Percentiles rank a stretch among this genome's conserved stretches.
These are phyloP conservation scores for Ceratobasidium sp. DNA, from an alignment of 1,284 basidiomycete genomes.

Conservation along the genomic window DNA sequence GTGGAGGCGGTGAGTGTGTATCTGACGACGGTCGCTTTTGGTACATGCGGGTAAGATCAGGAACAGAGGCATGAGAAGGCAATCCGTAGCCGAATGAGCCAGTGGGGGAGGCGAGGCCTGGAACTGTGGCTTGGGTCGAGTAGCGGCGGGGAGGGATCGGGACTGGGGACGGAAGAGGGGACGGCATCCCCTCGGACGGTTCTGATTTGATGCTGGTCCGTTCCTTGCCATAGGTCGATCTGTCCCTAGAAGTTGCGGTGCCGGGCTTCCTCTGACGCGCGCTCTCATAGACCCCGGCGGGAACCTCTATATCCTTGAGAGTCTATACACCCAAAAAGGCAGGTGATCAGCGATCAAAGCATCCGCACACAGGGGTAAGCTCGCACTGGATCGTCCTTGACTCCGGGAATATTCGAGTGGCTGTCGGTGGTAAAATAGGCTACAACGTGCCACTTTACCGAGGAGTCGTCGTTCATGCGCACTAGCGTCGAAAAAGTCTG, in stretches of 20 bases:
- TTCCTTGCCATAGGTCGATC: conserved; percentile 45
- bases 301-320: conserved; percentile 44
- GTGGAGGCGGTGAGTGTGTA: conserved; percentile 43
- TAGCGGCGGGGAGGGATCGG: conserved; percentile 42
- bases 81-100: conserved; percentile 38
- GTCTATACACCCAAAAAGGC: conserved; percentile 26
- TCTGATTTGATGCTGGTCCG: conserved; percentile 42
- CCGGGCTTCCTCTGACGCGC: conserved; percentile 45
- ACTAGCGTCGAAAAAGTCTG: conserved; percentile 44
- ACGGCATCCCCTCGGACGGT: conserved; percentile 41
- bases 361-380: conserved; percentile 16
- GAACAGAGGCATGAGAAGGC: conserved; percentile 44
- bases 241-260: conserved; percentile 44
- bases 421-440: conserved; percentile 46
- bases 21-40: conserved; percentile 45
- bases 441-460: conserved; percentile 46
- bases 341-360: conserved; percentile 46
- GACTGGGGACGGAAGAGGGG: conserved; percentile 41
- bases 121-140: conserved; percentile 43
- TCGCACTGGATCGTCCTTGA: conserved; percentile 45
- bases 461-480: conserved; percentile 35
- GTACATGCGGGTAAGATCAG: conserved; percentile 46
- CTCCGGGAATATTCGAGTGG: conserved; percentile 45
- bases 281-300: conserved; percentile 42
- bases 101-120: conserved; percentile 41